Base-by-base conservation (phyloP, 805 yeast genomes). In the Ogataea sp. region DNA sequence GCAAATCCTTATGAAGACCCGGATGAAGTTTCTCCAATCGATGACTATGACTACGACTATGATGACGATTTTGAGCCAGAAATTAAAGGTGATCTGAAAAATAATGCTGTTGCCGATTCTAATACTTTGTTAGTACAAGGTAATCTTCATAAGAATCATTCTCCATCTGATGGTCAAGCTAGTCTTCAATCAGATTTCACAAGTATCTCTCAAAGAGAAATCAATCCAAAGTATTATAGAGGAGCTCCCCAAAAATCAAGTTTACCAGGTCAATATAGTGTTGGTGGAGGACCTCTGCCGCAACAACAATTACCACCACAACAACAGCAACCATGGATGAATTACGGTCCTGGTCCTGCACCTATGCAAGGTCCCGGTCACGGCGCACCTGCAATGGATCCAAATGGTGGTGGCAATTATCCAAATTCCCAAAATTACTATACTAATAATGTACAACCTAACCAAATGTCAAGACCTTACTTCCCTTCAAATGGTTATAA, bases 131-230 rank as follows among this genome's bases (percentile, higher is more conserved):
- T n/a, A n/a, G n/a, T n/a, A n/a, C n/a, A n/a, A n/a, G n/a, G n/a
- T n/a, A n/a, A n/a, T n/a, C n/a, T n/a, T n/a, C n/a, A n/a, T n/a
- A n/a, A n/a, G n/a, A 24, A 32, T 30, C 43, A 38, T 32, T 35
- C 40, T 20, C 30, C 21, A 7, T 36, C 53, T 18, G 42, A 37
- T n/a, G 59, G 52, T 26, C 58, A 57, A 16, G 54, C 56, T 8
- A 45, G 50, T 36, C 39, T 47, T 6, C 76, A 68, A 35, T 82
- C 90, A 1, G 81, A 80, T 51, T 80, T 83, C 58, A 83, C 93
- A 1, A 78, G 87, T 38, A 84, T 83, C 2, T 80, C 89, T 7
- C 90, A 83, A 58, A 67, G 90, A 54, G 88, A 80, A 21, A 69
- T 77, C 14, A 83, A 83, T 50, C 84, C 83, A 15, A 59, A 64